phyloP scores from a whole-genome alignment of 2,329 filamentous ascomycete genomes.

The Fusarium praegraminearum region DNA sequence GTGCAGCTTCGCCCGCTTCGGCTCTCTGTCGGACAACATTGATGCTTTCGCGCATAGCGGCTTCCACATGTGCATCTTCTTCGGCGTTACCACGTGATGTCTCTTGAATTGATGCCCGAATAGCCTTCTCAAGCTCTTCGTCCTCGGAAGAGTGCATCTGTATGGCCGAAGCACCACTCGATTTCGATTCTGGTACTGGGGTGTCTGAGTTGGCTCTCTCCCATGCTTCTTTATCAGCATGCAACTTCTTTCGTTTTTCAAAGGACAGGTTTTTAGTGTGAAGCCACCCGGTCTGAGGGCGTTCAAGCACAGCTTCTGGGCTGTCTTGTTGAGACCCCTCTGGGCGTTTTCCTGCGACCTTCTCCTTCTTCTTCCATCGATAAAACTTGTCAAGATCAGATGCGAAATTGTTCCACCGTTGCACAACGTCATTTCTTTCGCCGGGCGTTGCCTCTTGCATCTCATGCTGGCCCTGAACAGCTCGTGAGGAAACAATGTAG shows the following conservation, averaged over 20 bases:
- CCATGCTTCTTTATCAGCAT: slow-evolving; percentile 61
- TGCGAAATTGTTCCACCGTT: slow-evolving; percentile 72
- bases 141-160: slow-evolving; percentile 54
- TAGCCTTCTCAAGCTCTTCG: slow-evolving; percentile 77
- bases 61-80: slow-evolving; percentile 78
- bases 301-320: slow-evolving; percentile 40
- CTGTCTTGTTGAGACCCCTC: slow-evolving; percentile 33
- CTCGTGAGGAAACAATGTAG: slow-evolving; percentile 82
- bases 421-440: slow-evolving; percentile 73
- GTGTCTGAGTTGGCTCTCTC: slow-evolving; percentile 50
- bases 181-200: slow-evolving; percentile 17
- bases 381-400: slow-evolving; percentile 72
- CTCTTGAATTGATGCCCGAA: slow-evolving; percentile 74
- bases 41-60: slow-evolving; percentile 79
- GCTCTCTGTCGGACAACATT: slow-evolving; percentile 60
- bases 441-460: slow-evolving; percentile 64
- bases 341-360: slow-evolving; percentile 52
- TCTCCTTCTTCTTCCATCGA: slow-evolving; percentile 62
- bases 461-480: slow-evolving; percentile 79
- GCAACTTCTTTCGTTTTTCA: slow-evolving; percentile 65
- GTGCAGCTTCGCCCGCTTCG: slow-evolving; percentile 45
- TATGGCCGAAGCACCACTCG: slow-evolving; percentile 28
- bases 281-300: slow-evolving; percentile 60
- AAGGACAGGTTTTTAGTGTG: slow-evolving; percentile 61
- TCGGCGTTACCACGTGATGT: slow-evolving; percentile 76